Evolutionary conservation across 805 yeast genomes (phyloP), one percentile per base, ranked within the genome.

Genomic region (Ogataea populi-albae): DNA sequence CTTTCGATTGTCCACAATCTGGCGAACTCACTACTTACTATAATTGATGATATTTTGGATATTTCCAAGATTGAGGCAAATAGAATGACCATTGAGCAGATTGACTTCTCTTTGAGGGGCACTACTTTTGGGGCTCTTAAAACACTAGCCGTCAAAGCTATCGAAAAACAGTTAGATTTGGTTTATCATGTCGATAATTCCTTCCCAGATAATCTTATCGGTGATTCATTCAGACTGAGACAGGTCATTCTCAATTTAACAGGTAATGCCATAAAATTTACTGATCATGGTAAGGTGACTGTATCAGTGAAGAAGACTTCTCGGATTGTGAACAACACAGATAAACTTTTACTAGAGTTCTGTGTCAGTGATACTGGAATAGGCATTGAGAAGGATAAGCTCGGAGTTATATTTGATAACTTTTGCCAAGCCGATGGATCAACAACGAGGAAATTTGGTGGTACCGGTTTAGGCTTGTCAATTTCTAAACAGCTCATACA

Each of bases 381-480:
- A 46, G 96, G 96, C 47, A 86, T 86, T 49, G 86, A 81, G 52
- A 78, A 77, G 54, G 95, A 87, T 52, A 86, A 86, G 55, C 68
- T 86, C 23, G 95, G 86, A 21, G 69, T 87, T 26, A 87, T 86
- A 49, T 86, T 86, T 54, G 95, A 86, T 54, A 86, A 91, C 3
- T 86, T 86, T 65, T 83, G 95, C 48, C 95, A 86, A 59, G 95
- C 95, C 6, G 96, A 86, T 63, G 96, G 96, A 26, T 85, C 95
- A 4, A 86, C 95, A 2, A 86, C 95, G 2, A 75, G 95, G 57
- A 86, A 86, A 60, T 87, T 86, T 57, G 96, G 95, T 51, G 96
- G 96, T 53, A 87, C 95, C 3, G 96, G 96, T 45, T 69, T 86
- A 30, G 96, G 96, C 12, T 69, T 86, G 37, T 84, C 94, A 3